Percentiles rank a stretch among this genome's conserved stretches.
Evolutionary conservation across 2,329 filamentous ascomycete genomes (phyloP).

Genomic region (Fusarium sacchari): DNA sequence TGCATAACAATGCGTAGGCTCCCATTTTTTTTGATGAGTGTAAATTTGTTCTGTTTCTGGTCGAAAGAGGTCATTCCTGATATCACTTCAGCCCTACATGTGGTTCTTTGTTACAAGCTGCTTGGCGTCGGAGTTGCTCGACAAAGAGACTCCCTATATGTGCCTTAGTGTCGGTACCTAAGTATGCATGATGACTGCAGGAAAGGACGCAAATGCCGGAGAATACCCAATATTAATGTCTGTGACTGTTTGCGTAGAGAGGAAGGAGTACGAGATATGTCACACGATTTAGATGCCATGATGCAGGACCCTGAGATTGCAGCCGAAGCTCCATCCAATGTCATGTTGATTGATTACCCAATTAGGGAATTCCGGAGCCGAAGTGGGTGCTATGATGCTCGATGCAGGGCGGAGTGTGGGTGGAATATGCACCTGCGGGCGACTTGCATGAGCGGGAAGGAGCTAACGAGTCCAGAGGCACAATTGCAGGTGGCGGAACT

Average conservation of each 20-base stretch:
- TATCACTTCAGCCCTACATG: not conserved
- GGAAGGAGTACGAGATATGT: not conserved
- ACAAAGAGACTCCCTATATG: slow-evolving; percentile 5
- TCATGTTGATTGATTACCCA: slow-evolving; percentile 31
- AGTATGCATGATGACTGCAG: not conserved
- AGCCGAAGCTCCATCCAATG: not conserved
- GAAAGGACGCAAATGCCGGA: not conserved
- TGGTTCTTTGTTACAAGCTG: not conserved
- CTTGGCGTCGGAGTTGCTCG: slow-evolving; percentile 14
- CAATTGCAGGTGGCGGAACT: slow-evolving; percentile 41
- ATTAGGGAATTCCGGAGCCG: slow-evolving; percentile 45
- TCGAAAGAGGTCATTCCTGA: not conserved
- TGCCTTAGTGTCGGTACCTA: not conserved
- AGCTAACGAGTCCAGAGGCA: slow-evolving; percentile 27
- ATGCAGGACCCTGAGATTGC: slow-evolving; percentile 21
- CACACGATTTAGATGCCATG: slow-evolving; percentile 2
- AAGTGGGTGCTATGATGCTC: slow-evolving; percentile 21
- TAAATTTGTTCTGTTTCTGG: not conserved
- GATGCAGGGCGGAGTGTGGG: slow-evolving; percentile 40
- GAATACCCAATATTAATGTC: not conserved
- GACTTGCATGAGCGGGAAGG: slow-evolving; percentile 35
- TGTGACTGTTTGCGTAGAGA: not conserved
- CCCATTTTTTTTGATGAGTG: not conserved
- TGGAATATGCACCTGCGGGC: slow-evolving; percentile 32
- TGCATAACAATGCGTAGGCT: not conserved